These are phyloP conservation scores for Trichoderma sp. DNA, from an alignment of 2,329 filamentous ascomycete species.

Conservation along the genomic window DNA sequence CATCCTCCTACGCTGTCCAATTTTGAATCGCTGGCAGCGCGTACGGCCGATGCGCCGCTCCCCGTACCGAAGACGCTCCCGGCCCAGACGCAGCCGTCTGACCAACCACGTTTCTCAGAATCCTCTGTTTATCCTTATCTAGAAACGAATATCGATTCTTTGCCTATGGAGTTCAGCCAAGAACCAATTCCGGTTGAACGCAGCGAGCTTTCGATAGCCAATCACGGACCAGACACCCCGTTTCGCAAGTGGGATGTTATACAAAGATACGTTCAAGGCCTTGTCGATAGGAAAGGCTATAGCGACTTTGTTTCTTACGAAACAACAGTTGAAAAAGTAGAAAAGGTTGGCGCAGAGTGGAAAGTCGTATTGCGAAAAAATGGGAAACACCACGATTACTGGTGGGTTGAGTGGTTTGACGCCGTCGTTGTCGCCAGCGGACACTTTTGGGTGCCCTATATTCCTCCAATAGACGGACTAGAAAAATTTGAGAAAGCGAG, in stretches of 20 bases:
- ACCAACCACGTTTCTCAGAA: constrained; percentile 56
- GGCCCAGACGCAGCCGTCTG: constrained; percentile 46
- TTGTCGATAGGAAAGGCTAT: constrained; percentile 59
- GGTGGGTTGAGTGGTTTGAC: constrained; percentile 67
- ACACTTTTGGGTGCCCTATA: constrained; percentile 63
- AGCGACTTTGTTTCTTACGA: constrained; percentile 56
- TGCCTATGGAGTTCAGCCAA: constrained; percentile 64
- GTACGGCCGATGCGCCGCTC: constrained; percentile 55
- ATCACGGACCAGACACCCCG: constrained; percentile 61
- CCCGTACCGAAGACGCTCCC: constrained; percentile 54
- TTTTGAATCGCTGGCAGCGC: constrained; percentile 50
- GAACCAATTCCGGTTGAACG: constrained; percentile 54
- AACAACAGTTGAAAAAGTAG: constrained; percentile 64
- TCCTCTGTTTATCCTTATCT: constrained; percentile 65
- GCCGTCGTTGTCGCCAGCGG: constrained; percentile 64
- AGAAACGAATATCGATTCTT: constrained; percentile 66
- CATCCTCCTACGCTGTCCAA: constrained; percentile 49
- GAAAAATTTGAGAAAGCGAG: constrained; percentile 49
- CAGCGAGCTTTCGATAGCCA: constrained; percentile 38
- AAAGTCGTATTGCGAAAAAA: constrained; percentile 51
- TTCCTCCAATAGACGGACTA: constrained; percentile 54
- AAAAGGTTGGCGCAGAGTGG: constrained; percentile 57
- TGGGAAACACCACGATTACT: constrained; percentile 52
- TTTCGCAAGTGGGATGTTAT: constrained; percentile 66
- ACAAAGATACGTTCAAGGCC: constrained; percentile 54